Conservation (phyloP, 2,329 filamentous ascomycete genomes). For the Byssoonygena ceratinophila region DNA sequence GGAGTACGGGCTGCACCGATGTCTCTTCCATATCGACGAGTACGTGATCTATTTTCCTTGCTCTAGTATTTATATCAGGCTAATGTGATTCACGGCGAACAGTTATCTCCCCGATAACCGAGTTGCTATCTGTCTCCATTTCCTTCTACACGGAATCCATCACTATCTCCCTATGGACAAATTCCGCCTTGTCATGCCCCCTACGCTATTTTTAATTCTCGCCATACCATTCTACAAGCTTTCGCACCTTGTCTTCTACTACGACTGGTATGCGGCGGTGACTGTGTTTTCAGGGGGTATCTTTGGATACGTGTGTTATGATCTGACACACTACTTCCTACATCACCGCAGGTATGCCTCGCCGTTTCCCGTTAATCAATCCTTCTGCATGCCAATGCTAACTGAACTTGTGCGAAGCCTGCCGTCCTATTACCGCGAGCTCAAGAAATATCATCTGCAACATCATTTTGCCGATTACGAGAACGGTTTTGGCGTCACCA, state of each 20-base stretch:
- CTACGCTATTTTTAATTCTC: slow-evolving; percentile 70
- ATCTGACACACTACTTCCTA: slow-evolving; percentile 96
- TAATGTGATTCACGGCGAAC: slow-evolving; percentile 17
- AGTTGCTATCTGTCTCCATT: slow-evolving; percentile 75
- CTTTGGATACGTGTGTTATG: slow-evolving; percentile 93
- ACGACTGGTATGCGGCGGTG: slow-evolving; percentile 71
- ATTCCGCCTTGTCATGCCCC: slow-evolving; percentile 94
- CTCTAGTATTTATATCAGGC: not conserved
- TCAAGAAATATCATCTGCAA: slow-evolving; percentile 96
- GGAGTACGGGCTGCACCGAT: slow-evolving; percentile 81
- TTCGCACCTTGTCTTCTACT: slow-evolving; percentile 69
- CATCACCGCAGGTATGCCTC: slow-evolving; percentile 70
- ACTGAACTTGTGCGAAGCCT: slow-evolving; percentile 41
- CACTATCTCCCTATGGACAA: slow-evolving; percentile 99
- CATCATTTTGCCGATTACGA: slow-evolving; percentile 98
- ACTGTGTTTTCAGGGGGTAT: slow-evolving; percentile 80
- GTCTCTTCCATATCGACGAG: slow-evolving; percentile 87
- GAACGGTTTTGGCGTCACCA: slow-evolving; percentile 93
- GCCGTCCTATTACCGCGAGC: slow-evolving; percentile 73
- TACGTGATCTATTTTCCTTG: slow-evolving; percentile 44
- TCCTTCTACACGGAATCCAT: slow-evolving; percentile 90
- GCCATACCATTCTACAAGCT: slow-evolving; percentile 88
- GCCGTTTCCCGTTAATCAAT: not conserved
- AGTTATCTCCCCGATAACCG: slow-evolving; percentile 87
- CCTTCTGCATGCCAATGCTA: not conserved